Evolutionary conservation across 2,329 filamentous ascomycete species (phyloP), one percentile per base, ranked within the genome.

Genomic region (Sarocladiaceae sp.): DNA sequence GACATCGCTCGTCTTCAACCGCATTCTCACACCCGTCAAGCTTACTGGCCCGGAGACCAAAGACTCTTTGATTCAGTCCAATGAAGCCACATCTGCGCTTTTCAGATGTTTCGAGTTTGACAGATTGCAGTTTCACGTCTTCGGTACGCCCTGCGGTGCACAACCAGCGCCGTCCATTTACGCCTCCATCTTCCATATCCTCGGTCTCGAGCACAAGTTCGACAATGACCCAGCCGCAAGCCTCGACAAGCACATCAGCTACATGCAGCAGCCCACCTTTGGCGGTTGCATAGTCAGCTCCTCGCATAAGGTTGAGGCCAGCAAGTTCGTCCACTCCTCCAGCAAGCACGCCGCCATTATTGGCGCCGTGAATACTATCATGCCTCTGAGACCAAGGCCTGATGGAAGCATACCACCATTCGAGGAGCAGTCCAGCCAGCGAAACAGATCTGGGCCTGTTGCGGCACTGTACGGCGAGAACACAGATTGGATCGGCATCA

Each of bases 401-500:
- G 26, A 29, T 29, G 26, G 26, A 7, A 7, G 13, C 0, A 73
- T 89, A 9, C 76, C 84, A 18, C 68, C 75, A 11, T 60, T 80
- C 1, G 69, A 74, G n/a, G 58, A 69, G 1, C 74, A 82, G 45
- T 76, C 71, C 48, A 62, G 65, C 15, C 71, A 77, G 47, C 50
- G 60, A 21, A 82, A 82, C 49, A 72, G 78, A 33, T 73, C 80
- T 1, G 83, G 85, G 0, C 76, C 80, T 0, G 76, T 88, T 6
- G 75, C 76, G 49, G 83, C 80, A 0, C 67, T 89, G 0, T 86
- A 88, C 50, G 86, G 85, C 1, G 84, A 89, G 47, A 90, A 90
- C 48, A 89, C 85, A 0, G 85, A 90, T 58, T 89, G 85, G 82
- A 83, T 88, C 26, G 85, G 85, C 4, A 85, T 90, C 33, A 70